A percentile compares a stretch with the other conserved stretches of the same genome.
phyloP scores from a whole-genome alignment of 305 asterid species.

The Nicotiana rustica region DNA sequence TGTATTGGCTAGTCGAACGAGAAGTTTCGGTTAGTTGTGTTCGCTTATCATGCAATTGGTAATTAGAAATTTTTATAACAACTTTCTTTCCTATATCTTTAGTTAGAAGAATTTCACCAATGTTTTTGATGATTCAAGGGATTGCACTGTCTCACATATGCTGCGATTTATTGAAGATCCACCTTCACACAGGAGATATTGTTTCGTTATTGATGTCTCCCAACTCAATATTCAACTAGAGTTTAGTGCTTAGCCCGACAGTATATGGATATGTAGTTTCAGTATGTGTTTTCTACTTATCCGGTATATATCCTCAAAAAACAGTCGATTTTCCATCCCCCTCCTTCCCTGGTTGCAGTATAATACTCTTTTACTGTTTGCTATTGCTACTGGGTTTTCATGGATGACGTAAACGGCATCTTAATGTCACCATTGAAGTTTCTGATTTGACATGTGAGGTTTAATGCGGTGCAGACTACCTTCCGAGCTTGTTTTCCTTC shows the following conservation, averaged over 20 bases:
- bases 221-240: neutral
- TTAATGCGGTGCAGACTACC: neutral
- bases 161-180: neutral
- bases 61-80: neutral
- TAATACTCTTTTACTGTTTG: neutral
- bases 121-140: neutral
- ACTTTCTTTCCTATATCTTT: neutral
- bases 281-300: neutral
- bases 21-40: neutral
- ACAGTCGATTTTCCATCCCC: neutral
- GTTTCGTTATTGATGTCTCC: neutral
- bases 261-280: neutral
- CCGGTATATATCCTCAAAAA: neutral
- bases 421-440: too few species aligned
- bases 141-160: neutral
- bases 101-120: neutral
- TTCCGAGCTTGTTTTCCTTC: neutral
- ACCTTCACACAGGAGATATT: neutral
- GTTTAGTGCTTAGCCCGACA: neutral
- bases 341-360: neutral
- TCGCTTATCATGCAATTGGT: constrained; percentile 10
- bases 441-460: neutral
- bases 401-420: neutral
- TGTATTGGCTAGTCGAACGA: neutral
- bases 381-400: too few species aligned